Conservation (phyloP, 2,329 filamentous ascomycete genomes). For the Apiospora sp. region DNA sequence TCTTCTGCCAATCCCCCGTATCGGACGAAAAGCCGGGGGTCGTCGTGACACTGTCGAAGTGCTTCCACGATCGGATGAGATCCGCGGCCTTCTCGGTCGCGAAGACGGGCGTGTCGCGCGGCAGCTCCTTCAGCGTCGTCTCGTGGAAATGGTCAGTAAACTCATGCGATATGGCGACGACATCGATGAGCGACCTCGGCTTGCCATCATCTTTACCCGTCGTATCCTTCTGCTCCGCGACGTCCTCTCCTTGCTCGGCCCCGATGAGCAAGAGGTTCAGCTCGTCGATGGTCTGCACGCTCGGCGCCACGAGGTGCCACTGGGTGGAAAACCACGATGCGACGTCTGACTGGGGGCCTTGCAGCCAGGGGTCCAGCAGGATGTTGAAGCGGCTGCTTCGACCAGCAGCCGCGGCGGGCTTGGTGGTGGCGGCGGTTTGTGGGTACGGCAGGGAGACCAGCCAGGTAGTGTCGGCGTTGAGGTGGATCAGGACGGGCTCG, state of each 20-base stretch:
- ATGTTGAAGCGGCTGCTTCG: conserved; percentile 67
- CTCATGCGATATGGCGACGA: conserved; percentile 68
- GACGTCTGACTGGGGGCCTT: conserved; percentile 68
- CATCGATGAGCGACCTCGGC: conserved; percentile 59
- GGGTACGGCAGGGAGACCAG: conserved; percentile 70
- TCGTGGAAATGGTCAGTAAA: conserved; percentile 75
- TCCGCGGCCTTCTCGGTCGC: conserved; percentile 65
- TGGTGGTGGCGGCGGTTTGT: conserved; percentile 44
- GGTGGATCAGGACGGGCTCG: conserved; percentile 62
- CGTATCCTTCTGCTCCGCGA: conserved; percentile 26
- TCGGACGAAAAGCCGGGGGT: conserved; percentile 53
- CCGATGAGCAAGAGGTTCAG: conserved; percentile 60
- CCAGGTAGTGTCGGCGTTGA: conserved; percentile 74
- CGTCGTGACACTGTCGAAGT: conserved; percentile 64
- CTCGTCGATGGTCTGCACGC: conserved; percentile 61
- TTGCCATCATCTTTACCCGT: conserved; percentile 30
- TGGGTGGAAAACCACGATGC: conserved; percentile 71
- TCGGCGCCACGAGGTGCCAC: conserved; percentile 64
- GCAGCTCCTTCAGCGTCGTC: conserved; percentile 64
- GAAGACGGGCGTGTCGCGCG: conserved; percentile 62
- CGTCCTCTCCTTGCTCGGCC: conserved; percentile 49
- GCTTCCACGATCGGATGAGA: conserved; percentile 63
- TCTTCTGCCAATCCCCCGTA: conserved; percentile 35
- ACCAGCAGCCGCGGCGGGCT: conserved; percentile 42
- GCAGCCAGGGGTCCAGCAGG: conserved; percentile 71